Conservation (phyloP, 345 rosid species). For the Trapa incisa region DNA sequence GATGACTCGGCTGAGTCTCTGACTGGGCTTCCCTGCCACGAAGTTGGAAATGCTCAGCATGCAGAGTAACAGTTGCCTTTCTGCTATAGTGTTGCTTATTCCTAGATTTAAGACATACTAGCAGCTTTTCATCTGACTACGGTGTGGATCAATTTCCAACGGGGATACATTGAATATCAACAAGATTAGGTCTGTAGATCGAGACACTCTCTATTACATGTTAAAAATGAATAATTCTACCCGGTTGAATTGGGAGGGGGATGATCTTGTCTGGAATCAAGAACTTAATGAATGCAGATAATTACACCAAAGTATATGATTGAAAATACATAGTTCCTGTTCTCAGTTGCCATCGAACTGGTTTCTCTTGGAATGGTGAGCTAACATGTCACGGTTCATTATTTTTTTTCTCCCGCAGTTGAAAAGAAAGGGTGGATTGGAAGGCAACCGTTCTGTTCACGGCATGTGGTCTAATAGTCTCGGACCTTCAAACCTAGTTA, state of each 20-base stretch:
- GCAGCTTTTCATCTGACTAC: not conserved
- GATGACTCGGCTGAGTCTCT: not conserved
- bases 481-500: constrained; percentile 27
- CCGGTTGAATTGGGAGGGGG: not conserved
- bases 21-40: not conserved
- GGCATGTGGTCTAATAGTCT: constrained; percentile 35
- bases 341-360: not conserved
- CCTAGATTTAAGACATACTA: not conserved
- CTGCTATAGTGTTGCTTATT: not conserved
- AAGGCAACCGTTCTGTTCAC: constrained; percentile 29
- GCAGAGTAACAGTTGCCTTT: not conserved
- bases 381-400: constrained; percentile 6
- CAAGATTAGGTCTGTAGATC: not conserved
- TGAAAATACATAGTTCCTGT: not conserved
- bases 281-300: not conserved
- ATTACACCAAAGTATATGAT: not conserved
- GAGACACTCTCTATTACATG: not conserved
- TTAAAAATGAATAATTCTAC: not conserved
- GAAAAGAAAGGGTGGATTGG: constrained; percentile 41
- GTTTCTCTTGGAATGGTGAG: constrained; percentile 6
- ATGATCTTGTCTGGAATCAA: not conserved
- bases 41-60: not conserved
- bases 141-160: not conserved
- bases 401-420: constrained; percentile 29
- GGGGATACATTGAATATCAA: not conserved